Conservation (phyloP, 148 eudicot species). For the Cornus kousa region DNA sequence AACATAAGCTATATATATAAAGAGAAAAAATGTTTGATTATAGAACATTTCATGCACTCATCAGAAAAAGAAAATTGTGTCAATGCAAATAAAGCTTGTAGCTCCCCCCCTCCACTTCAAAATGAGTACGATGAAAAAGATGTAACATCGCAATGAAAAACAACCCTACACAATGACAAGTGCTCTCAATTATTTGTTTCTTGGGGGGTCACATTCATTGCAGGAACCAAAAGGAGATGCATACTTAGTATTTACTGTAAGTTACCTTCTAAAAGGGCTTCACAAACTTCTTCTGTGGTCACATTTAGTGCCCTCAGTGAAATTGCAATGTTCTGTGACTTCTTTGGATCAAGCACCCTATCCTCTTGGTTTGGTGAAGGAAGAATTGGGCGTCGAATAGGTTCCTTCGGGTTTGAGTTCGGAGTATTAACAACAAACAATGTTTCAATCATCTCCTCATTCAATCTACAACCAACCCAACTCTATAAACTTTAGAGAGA, state of each 20-base stretch:
- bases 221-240: not conserved
- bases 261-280: slow-evolving; percentile 89
- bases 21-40: too few species aligned
- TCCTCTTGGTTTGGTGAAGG: slow-evolving; percentile 59
- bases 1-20: too few species aligned
- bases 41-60: too few species aligned
- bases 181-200: too few species aligned
- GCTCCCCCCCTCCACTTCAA: not conserved
- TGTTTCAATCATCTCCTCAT: slow-evolving; percentile 97
- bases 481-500: not conserved
- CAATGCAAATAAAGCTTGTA: too few species aligned
- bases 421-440: slow-evolving; percentile 73
- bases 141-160: not conserved
- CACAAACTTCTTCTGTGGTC: slow-evolving; percentile 92
- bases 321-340: slow-evolving; percentile 94
- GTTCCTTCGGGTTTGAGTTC: slow-evolving; percentile 49
- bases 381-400: slow-evolving; percentile 38
- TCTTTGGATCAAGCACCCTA: slow-evolving; percentile 89
- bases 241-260: not conserved
- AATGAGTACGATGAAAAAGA: not conserved
- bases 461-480: slow-evolving; percentile 54
- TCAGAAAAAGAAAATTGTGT: too few species aligned
- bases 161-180: not conserved
- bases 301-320: slow-evolving; percentile 79
- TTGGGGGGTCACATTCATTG: too few species aligned